Evolutionary conservation across 768 basidiomycete genomes (phyloP), one percentile per base, ranked within the genome.

Genomic region (Tricholoma hemisulphureum): DNA sequence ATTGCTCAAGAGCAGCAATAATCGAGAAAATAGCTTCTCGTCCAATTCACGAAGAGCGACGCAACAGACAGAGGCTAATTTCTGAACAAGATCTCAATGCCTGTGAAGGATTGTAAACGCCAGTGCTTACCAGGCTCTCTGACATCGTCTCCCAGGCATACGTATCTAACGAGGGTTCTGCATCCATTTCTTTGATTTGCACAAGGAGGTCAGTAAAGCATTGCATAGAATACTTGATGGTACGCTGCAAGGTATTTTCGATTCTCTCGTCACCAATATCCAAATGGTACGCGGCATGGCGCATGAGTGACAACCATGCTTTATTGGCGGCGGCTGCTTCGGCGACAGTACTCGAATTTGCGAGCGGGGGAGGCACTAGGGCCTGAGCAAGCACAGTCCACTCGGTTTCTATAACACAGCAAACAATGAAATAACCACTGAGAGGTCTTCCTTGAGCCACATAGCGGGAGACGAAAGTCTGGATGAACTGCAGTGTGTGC

Each of bases 121-220:
- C 35, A n/a, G 34, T 29, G 21, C 48, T 49, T 63, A 92, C 93
- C 80, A 95, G 71, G 62, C 89, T 89, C 68, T 95, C 93, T 9
- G 93, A 91, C 86, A 95, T 87, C 0, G 93, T 94, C 67, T 95
- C 93, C 87, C 88, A 94, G 52, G 90, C 86, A 71, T 93, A 95
- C n/a, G 89, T 91, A 68, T 95, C 93, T 31, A 87, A 65, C 0
- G 88, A 81, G 11, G 90, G 92, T 58, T 91, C 88, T 3, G 77
- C 75, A 13, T 93, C 91, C 84, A 94, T 86, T 59, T 88, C 89
- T 66, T 91, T 84, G 51, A 94, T 87, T 68, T 93, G 92, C 5
- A 80, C 73, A 32, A 91, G 77, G 34, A 95, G 79, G 61, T 93
- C 90, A 8, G 81, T 83, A 67, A 93, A 92, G 58, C 87, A 89